phyloP scores from a whole-genome alignment of 345 rosid species.

The Raphanus raphanistrum region DNA sequence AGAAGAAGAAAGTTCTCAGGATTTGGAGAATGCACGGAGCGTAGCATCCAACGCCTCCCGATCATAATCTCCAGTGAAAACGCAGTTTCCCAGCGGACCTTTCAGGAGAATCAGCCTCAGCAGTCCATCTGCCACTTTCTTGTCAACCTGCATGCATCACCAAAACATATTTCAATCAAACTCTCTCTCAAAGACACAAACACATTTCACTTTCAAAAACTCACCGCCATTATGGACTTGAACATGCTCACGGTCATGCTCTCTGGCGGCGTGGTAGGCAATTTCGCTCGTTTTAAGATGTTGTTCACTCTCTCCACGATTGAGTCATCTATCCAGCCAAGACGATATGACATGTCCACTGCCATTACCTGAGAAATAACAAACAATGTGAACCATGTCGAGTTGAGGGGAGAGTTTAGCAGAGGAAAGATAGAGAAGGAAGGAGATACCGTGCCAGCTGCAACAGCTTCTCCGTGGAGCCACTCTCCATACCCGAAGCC shows the following conservation, averaged over 20 bases:
- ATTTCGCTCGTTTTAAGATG: constrained; percentile 66
- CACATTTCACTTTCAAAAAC: constrained; percentile 9
- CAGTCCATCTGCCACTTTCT: constrained; percentile 97
- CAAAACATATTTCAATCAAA: neutral
- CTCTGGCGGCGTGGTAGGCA: constrained; percentile 77
- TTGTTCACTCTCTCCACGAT: constrained; percentile 66
- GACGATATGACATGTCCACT: constrained; percentile 96
- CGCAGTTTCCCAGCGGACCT: constrained; percentile 92
- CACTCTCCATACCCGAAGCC: constrained; percentile 91
- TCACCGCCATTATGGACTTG: constrained; percentile 96
- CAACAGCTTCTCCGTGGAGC: constrained; percentile 99
- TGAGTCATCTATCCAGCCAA: constrained; percentile 93
- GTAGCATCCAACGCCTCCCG: constrained; percentile 81
- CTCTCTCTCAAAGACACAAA: neutral
- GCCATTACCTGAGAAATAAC: constrained; percentile 75
- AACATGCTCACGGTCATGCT: constrained; percentile 88
- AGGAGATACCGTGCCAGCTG: constrained; percentile 79
- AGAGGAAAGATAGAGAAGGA: neutral
- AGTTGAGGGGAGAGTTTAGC: neutral
- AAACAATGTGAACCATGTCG: constrained; percentile 1
- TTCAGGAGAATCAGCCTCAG: constrained; percentile 89
- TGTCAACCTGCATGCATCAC: constrained; percentile 68
- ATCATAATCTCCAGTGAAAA: constrained; percentile 90
- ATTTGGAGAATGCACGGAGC: constrained; percentile 60
- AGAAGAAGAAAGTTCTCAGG: constrained; percentile 8